Evolutionary conservation across 179 eudicot species (phyloP).

Genomic region (Carnegiea gigantea): DNA sequence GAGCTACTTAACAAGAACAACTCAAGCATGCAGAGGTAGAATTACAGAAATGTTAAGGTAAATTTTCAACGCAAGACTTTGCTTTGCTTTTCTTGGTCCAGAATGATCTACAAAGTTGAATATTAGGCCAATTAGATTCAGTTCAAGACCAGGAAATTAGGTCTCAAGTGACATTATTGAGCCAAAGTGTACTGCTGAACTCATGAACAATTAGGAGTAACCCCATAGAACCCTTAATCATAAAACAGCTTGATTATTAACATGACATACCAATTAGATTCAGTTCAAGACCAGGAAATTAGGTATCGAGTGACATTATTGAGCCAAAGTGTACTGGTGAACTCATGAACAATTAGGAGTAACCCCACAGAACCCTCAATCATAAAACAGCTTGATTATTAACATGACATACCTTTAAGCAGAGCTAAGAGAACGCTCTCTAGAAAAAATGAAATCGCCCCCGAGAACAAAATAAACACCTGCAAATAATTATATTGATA

Average conservation of each 20-base stretch:
- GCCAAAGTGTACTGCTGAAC: not conserved
- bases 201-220: not conserved
- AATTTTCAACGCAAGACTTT: no score
- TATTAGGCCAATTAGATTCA: not conserved
- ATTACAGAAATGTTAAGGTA: not conserved
- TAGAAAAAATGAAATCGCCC: slow-evolving; percentile 55
- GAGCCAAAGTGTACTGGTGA: not conserved
- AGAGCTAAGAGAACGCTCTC: slow-evolving; percentile 55
- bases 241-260: not conserved
- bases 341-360: not conserved
- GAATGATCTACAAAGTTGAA: not conserved
- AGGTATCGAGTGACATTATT: not conserved
- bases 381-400: not conserved
- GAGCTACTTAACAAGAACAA: not conserved
- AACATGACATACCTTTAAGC: slow-evolving; percentile 57
- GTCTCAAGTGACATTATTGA: not conserved
- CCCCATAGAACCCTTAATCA: not conserved
- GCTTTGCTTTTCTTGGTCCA: not conserved
- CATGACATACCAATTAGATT: slow-evolving; percentile 57
- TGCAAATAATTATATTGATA: slow-evolving; percentile 36
- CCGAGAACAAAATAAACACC: slow-evolving; percentile 89
- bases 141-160: not conserved
- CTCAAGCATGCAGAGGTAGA: not conserved
- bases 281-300: not conserved
- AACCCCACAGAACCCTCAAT: not conserved